phyloP scores from a whole-genome alignment of 345 rosid species.

The Salix purpurea region DNA sequence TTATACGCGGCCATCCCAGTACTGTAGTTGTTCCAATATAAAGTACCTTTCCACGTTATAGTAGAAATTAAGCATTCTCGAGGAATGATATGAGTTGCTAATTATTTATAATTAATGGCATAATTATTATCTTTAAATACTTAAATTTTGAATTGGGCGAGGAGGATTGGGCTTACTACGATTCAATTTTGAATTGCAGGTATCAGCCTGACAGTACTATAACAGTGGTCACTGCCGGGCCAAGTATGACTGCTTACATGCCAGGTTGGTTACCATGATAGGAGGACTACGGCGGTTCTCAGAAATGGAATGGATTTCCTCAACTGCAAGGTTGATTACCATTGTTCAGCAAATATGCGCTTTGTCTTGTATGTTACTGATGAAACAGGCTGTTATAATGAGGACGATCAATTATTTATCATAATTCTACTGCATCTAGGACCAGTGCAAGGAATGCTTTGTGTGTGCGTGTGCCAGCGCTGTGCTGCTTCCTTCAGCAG shows the following conservation, averaged over 20 bases:
- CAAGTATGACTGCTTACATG: conserved; percentile 77
- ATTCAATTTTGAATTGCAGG: conserved; percentile 32
- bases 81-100: no score
- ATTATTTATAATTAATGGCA: no score
- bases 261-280: conserved; percentile 82
- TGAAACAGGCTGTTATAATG: background rate
- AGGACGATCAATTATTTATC: conserved; percentile 4
- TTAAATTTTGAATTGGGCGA: no score
- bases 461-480: conserved; percentile 10
- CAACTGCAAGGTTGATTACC: background rate
- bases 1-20: no score
- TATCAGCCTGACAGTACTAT: conserved; percentile 64
- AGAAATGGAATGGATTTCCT: conserved; percentile 11
- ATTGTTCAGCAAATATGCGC: background rate
- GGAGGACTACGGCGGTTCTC: background rate
- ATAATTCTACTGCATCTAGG: conserved; percentile 1
- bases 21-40: no score
- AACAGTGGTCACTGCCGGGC: conserved; percentile 57
- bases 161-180: background rate
- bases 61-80: no score
- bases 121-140: no score
- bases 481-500: conserved; percentile 1
- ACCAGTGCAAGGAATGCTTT: conserved; percentile 7
- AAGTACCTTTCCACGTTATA: no score
- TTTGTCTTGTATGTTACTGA: conserved; percentile 7